Evolutionary conservation across 2,329 filamentous ascomycete species (phyloP).

Genomic region (Colletotrichum paranaense): DNA sequence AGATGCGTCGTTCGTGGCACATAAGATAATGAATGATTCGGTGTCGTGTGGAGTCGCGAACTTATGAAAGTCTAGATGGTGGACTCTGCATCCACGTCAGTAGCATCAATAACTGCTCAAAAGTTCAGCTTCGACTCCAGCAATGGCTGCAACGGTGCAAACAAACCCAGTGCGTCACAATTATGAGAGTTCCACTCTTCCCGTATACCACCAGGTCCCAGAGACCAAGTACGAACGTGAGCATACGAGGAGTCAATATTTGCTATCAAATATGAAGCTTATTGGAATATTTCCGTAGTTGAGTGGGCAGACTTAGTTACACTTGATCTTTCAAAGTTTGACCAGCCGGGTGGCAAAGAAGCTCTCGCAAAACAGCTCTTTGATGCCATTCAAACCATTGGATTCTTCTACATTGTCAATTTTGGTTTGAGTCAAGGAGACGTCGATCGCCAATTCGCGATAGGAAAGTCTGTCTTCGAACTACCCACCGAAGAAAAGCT

Average conservation of each 20-base stretch:
- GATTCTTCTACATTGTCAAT: conserved; percentile 73
- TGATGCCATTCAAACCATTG: conserved; percentile 61
- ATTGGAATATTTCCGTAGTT: conserved; percentile 36
- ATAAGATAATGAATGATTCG: not conserved
- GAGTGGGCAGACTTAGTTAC: conserved; percentile 68
- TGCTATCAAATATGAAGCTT: not conserved
- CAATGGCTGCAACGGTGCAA: not conserved
- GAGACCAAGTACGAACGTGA: conserved; percentile 49
- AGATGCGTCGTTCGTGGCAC: not conserved
- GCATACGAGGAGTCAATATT: not conserved
- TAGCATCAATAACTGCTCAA: not conserved
- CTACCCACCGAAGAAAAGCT: conserved; percentile 70
- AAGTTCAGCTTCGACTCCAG: not conserved
- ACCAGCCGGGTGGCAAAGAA: conserved; percentile 65
- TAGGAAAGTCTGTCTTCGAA: conserved; percentile 68
- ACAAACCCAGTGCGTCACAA: not conserved
- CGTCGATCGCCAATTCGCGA: conserved; percentile 50
- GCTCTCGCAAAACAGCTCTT: conserved; percentile 64
- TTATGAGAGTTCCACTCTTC: conserved; percentile 35
- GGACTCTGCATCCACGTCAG: not conserved
- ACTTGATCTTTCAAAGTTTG: conserved; percentile 66
- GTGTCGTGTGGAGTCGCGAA: not conserved
- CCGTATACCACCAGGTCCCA: conserved; percentile 46
- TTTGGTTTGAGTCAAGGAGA: conserved; percentile 71
- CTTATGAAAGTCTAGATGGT: not conserved